phyloP scores from a whole-genome alignment of 2,329 filamentous ascomycete genomes.

The Botryotinia convoluta region DNA sequence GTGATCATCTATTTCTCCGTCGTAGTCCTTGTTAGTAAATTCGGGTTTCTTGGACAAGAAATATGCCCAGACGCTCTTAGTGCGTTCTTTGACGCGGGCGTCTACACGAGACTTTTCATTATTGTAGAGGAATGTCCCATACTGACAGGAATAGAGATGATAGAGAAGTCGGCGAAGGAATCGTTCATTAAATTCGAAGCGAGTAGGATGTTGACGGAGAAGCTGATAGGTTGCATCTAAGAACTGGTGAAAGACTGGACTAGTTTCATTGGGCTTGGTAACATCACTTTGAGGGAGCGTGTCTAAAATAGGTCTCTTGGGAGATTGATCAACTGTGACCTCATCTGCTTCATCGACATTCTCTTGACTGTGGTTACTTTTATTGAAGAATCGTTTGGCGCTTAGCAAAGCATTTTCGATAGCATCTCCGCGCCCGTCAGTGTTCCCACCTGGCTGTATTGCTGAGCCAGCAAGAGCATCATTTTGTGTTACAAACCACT shows the following conservation, averaged over 20 bases:
- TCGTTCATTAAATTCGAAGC: slow-evolving; percentile 95
- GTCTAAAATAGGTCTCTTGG: slow-evolving; percentile 36
- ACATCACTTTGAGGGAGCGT: slow-evolving; percentile 52
- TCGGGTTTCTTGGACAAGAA: slow-evolving; percentile 78
- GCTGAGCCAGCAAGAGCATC: slow-evolving; percentile 67
- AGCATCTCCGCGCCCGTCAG: slow-evolving; percentile 57
- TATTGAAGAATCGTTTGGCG: slow-evolving; percentile 87
- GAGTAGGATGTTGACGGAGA: slow-evolving; percentile 76
- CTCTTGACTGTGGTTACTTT: slow-evolving; percentile 66
- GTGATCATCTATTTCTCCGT: slow-evolving; percentile 72
- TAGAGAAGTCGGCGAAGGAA: slow-evolving; percentile 88
- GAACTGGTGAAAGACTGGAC: slow-evolving; percentile 97
- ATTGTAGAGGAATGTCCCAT: slow-evolving; percentile 94
- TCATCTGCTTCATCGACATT: slow-evolving; percentile 50
- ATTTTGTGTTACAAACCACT: slow-evolving; percentile 88
- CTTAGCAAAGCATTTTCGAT: slow-evolving; percentile 82
- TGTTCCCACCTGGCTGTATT: slow-evolving; percentile 59
- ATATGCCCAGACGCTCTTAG: slow-evolving; percentile 92
- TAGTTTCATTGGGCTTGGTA: slow-evolving; percentile 85
- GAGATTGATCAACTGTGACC: slow-evolving; percentile 33
- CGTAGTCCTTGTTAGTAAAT: slow-evolving; percentile 80
- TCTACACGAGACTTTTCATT: slow-evolving; percentile 85
- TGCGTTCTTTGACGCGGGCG: slow-evolving; percentile 64
- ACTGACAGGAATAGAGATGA: slow-evolving; percentile 93
- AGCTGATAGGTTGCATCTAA: slow-evolving; percentile 92